Conservation (phyloP, 2,329 filamentous ascomycete species). For the Sclerotinia subarctica region DNA sequence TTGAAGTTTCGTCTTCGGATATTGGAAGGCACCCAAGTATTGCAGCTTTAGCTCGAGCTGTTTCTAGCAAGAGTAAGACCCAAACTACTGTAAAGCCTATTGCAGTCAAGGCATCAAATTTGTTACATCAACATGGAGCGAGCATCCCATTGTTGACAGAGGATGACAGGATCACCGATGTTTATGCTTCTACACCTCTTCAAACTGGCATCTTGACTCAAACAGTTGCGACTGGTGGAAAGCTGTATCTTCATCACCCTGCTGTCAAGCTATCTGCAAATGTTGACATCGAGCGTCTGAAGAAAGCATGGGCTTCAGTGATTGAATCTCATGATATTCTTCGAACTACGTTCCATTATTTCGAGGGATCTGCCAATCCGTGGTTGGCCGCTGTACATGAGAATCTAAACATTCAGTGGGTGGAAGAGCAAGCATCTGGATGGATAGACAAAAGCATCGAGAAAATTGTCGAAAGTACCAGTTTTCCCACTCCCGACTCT, state of each 20-base stretch:
- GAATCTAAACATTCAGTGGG: neutral
- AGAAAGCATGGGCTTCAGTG: slow-evolving; percentile 32
- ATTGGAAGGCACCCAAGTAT: slow-evolving; percentile 44
- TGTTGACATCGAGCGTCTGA: slow-evolving; percentile 27
- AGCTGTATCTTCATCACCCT: slow-evolving; percentile 38
- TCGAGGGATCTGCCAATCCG: neutral
- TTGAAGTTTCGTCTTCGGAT: slow-evolving; percentile 42
- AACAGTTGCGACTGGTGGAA: slow-evolving; percentile 35
- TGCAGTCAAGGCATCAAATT: neutral
- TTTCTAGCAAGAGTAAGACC: neutral
- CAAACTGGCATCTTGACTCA: slow-evolving; percentile 42
- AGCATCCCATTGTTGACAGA: neutral
- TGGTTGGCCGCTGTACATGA: slow-evolving; percentile 27
- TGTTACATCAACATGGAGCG: neutral
- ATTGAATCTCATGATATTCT: slow-evolving; percentile 35
- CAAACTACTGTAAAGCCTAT: neutral
- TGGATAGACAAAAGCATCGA: neutral
- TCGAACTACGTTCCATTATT: slow-evolving; percentile 31
- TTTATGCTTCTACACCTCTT: slow-evolving; percentile 40
- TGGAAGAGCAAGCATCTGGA: neutral
- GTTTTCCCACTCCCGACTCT: slow-evolving; percentile 20
- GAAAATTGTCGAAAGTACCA: neutral
- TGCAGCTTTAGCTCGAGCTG: slow-evolving; percentile 40
- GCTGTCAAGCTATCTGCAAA: slow-evolving; percentile 25
- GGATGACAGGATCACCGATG: slow-evolving; percentile 36